These are phyloP conservation scores for Salix dunnii DNA, from an alignment of 345 rosid genomes.

Conservation along the genomic window DNA sequence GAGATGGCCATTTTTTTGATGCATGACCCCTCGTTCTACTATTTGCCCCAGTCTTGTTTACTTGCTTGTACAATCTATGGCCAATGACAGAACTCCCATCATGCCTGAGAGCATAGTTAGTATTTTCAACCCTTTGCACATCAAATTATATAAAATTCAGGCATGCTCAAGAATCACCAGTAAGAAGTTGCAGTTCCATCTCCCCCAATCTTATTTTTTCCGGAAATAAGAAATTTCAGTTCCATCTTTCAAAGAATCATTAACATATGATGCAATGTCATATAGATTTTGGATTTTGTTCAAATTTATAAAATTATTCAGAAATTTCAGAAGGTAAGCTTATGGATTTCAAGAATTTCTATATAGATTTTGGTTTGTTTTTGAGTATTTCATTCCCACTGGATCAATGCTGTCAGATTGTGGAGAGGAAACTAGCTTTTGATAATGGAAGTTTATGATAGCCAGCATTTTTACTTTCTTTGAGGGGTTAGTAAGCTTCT, in stretches of 20 bases:
- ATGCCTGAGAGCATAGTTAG: slow-evolving; percentile 38
- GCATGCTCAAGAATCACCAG: slow-evolving; percentile 48
- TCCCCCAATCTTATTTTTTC: slow-evolving; percentile 62
- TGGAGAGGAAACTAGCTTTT: too few species aligned
- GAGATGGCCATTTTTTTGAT: slow-evolving; percentile 21
- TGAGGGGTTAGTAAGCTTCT: too few species aligned
- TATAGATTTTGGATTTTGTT: too few species aligned
- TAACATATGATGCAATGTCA: slow-evolving; percentile 55
- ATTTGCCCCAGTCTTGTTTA: slow-evolving; percentile 29
- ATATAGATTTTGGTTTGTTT: too few species aligned
- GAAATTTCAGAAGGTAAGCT: too few species aligned
- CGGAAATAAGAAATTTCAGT: slow-evolving; percentile 45
- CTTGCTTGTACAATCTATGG: slow-evolving; percentile 72
- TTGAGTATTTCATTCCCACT: too few species aligned
- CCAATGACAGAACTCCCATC: slow-evolving; percentile 69
- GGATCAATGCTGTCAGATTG: too few species aligned
- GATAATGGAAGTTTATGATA: too few species aligned
- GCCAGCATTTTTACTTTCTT: too few species aligned
- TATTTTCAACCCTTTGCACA: slow-evolving; percentile 14
- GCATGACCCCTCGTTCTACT: slow-evolving; percentile 35
- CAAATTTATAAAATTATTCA: too few species aligned
- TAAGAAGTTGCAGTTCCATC: slow-evolving; percentile 61
- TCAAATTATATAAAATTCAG: slow-evolving; percentile 7
- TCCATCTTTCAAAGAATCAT: slow-evolving; percentile 48
- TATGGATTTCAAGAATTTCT: too few species aligned